Evolutionary conservation across 1,284 basidiomycete genomes (phyloP), one percentile per base, ranked within the genome.

Genomic region (Sutorius eximius): DNA sequence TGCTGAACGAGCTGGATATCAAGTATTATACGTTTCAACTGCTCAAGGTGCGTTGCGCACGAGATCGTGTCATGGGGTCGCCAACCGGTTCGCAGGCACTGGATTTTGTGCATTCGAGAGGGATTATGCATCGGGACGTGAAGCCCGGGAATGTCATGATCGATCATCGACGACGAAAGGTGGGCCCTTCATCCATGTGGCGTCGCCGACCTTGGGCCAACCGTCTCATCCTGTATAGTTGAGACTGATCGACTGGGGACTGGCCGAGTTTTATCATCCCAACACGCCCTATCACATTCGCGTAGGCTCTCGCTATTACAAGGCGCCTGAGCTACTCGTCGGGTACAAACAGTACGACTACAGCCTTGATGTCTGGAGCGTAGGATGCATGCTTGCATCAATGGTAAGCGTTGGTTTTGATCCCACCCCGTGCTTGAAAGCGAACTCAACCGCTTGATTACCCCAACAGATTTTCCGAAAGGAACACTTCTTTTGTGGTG

Each of bases 101-200:
- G 60, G 91, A 93, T 70, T 94, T 91, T 68, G 91, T 90, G 59
- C 93, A 95, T 69, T 90, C 90, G 11, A 82, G 89, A 61, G 93
- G 93, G 29, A 90, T 94, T 68, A 93, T 94, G 86, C 93, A 95
- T 68, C 82, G 93, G 48, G 93, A 95, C 64, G 91, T 95, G 56
- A 95, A 95, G 71, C 93, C 93, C 1, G 89, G 89, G 62, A 95
- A 95, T 67, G 89, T 95, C 59, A 94, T 95, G 91, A 92, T 92
- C 60, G 90, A 95, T 73, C 86, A 91, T 67, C 81, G 87, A 61
- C 82, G 82, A 63, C 82, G 88, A 59, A 86, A 88, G 77, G 87
- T 89, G 66, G 57, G 77, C 59, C 11, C 3, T 4, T 8, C 15
- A 29, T 45, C 41, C 3, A 16, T 40, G 51, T 46, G 40, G 48